These are phyloP conservation scores for Wallacemonas collosoma DNA, from an alignment of 208 protist genomes.

Conservation along the genomic window DNA sequence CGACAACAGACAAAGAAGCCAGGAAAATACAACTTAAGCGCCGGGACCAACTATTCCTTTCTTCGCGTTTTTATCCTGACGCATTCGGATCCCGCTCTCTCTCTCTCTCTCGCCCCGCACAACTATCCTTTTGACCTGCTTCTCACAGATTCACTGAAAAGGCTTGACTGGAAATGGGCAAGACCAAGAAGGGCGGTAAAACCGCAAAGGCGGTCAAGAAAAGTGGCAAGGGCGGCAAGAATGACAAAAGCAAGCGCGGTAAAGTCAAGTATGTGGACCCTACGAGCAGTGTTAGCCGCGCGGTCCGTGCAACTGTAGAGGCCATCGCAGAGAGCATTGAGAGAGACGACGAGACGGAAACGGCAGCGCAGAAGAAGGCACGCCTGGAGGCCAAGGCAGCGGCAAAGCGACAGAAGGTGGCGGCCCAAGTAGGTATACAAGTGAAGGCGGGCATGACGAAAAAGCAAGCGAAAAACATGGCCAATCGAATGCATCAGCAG, in stretches of 20 bases:
- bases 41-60: no score
- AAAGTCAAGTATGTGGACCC: conserved; percentile 70
- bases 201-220: conserved; percentile 38
- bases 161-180: conserved; percentile 32
- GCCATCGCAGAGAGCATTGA: conserved; percentile 67
- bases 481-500: conserved; percentile 34
- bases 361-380: conserved; percentile 27
- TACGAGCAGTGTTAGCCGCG: conserved; percentile 51
- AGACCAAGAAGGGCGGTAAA: conserved; percentile 52
- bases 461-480: conserved; percentile 53
- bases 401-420: conserved; percentile 38
- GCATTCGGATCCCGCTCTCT: no score
- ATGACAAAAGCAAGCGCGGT: conserved; percentile 45
- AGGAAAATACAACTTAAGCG: no score
- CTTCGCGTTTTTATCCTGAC: no score
- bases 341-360: conserved; percentile 18
- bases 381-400: conserved; percentile 22
- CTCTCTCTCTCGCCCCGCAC: no score
- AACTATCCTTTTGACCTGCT: no score
- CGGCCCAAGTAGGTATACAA: conserved; percentile 39
- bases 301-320: conserved; percentile 47
- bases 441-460: conserved; percentile 77
- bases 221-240: conserved; percentile 29
- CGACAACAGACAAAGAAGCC: no score
- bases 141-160: no score